Evolutionary conservation across 2,329 filamentous ascomycete genomes (phyloP), one percentile per base, ranked within the genome.

Genomic region (Aspergillus sp.): DNA sequence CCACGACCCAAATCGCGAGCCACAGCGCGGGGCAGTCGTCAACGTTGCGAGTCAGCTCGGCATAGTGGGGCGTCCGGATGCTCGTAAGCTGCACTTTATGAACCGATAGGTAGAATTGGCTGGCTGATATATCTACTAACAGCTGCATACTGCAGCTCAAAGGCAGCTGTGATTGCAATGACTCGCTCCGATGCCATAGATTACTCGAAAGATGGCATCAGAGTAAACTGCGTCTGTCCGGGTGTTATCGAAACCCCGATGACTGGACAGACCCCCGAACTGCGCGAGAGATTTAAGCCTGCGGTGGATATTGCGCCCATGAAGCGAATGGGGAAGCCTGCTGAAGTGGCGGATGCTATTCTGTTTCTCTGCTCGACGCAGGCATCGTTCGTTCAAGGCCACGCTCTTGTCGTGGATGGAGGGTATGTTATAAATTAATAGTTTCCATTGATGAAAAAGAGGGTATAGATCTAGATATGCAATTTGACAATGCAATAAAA

Each of bases 131-230:
- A 19, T 19, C 19, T 4, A 34, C 29, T 34, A 9, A 9, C 41
- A 77, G 76, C 76, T 7, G 70, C 76, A 1, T 81, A 81, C 50
- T 80, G 75, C 45, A 75, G 73, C 0, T 79, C 76, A 3, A 82
- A 82, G 51, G 73, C 77, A 9, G 79, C 78, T 0, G 71, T 81
- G 2, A 74, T 81, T 43, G 76, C 73, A 26, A 72, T 82, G 72
- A 81, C 79, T 0, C 66, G 73, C 4, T 67, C 74, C 0, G 78
- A 79, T 52, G 77, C 76, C 1, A 78, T 79, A 19, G 74, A 81
- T 52, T 80, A 80, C 54, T 74, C 77, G 0, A 50, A 52, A 28
- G 52, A 66, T 29, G 56, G 55, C 0, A 62, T 69, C 30, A 51
- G 66, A 29, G 57, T 65, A 5, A 66, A 65, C 29, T 64, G 61